These are phyloP conservation scores for Rosa persica DNA, from an alignment of 306 rosid species.

Conservation along the genomic window DNA sequence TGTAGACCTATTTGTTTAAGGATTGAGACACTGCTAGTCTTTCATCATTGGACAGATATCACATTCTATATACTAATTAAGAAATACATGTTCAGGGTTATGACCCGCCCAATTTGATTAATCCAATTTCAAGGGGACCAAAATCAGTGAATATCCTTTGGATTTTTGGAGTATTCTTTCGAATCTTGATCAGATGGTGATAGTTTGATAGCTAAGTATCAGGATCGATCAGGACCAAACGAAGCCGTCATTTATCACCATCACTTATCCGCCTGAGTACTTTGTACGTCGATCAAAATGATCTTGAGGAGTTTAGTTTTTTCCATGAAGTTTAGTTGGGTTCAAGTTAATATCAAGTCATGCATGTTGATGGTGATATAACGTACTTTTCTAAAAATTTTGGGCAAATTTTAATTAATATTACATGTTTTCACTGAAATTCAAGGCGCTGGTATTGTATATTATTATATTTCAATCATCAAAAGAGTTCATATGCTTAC, in stretches of 20 bases:
- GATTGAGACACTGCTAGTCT: neutral
- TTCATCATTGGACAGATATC: neutral
- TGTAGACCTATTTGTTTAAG: neutral
- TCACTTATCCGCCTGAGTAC: neutral
- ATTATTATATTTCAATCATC: neutral
- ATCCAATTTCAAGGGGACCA: neutral
- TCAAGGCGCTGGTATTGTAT: no score
- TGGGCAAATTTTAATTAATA: neutral
- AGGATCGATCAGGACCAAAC: neutral
- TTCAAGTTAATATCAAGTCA: neutral
- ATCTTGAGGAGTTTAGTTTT: neutral
- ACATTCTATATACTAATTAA: neutral
- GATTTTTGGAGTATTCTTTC: neutral
- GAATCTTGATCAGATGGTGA: neutral
- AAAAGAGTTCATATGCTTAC: no score
- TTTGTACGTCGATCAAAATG: neutral
- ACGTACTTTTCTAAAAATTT: neutral
- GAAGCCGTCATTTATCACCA: neutral
- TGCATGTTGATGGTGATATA: neutral
- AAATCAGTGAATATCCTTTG: neutral
- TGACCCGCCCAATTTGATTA: slow-evolving; percentile 2
- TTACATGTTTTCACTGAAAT: no score
- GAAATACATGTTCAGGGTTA: neutral
- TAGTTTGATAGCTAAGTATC: neutral
- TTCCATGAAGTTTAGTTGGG: neutral